A percentile compares a stretch with the other conserved stretches of the same genome.
These are phyloP conservation scores for Chalciporus chontae DNA, from an alignment of 768 basidiomycete genomes.

Conservation along the genomic window DNA sequence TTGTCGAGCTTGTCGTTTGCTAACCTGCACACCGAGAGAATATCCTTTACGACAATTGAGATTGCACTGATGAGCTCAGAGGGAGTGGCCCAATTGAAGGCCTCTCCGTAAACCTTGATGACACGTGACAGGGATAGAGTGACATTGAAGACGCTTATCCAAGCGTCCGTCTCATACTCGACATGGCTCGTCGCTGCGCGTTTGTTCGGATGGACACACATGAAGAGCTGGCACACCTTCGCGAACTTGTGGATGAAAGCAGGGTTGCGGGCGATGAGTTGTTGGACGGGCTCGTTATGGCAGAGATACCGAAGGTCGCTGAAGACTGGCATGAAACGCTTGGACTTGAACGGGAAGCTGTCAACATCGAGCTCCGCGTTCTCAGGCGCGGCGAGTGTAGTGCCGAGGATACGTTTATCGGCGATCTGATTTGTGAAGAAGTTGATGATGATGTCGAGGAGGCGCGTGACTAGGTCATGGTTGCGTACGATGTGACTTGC, in stretches of 20 bases:
- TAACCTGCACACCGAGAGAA: constrained; percentile 67
- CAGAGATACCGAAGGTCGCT: constrained; percentile 85
- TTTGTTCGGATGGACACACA: constrained; percentile 89
- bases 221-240: constrained; percentile 82
- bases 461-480: constrained; percentile 67
- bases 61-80: constrained; percentile 66
- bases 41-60: constrained; percentile 63
- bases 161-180: constrained; percentile 95
- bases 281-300: constrained; percentile 76
- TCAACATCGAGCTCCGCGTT: constrained; percentile 67
- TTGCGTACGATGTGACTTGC: constrained; percentile 73
- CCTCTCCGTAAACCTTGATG: constrained; percentile 86
- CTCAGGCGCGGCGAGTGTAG: constrained; percentile 15
- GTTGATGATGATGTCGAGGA: constrained; percentile 80
- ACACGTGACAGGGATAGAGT: constrained; percentile 86
- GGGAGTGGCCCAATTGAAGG: constrained; percentile 57
- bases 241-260: constrained; percentile 70
- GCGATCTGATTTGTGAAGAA: constrained; percentile 92
- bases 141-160: constrained; percentile 96
- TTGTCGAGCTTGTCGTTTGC: constrained; percentile 66
- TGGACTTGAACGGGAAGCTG: constrained; percentile 84
- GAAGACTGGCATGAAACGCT: constrained; percentile 94
- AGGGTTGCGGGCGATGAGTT: constrained; percentile 66
- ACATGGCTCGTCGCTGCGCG: constrained; percentile 80
- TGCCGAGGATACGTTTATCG: constrained; percentile 59